Evolutionary conservation across 768 basidiomycete genomes (phyloP).

Genomic region (Mycena indigotica): DNA sequence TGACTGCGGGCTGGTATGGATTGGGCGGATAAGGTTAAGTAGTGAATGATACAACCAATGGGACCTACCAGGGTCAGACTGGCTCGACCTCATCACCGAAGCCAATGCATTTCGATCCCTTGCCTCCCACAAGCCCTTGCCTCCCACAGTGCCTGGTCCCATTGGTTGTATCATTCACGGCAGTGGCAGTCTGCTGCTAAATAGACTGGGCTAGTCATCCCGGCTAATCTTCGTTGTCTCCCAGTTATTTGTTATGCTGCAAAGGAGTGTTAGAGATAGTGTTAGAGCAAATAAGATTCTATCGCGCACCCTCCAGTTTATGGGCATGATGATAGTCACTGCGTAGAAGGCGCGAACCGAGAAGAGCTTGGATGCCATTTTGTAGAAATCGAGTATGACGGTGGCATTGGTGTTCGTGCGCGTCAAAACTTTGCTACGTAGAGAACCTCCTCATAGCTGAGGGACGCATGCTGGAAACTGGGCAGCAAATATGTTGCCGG

Average conservation of each 20-base stretch:
- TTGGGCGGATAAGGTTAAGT: constrained; percentile 86
- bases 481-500: no score
- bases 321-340: constrained; percentile 84
- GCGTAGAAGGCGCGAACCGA: constrained; percentile 84
- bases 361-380: constrained; percentile 93
- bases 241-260: constrained; percentile 74
- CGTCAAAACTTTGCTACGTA: no score
- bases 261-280: constrained; percentile 4
- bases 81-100: constrained; percentile 89
- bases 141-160: no score
- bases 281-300: neutral
- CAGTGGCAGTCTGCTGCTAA: constrained; percentile 19
- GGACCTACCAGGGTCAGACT: constrained; percentile 49
- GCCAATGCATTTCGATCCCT: constrained; percentile 87
- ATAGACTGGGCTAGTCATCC: constrained; percentile 48
- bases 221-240: constrained; percentile 55
- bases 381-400: constrained; percentile 94
- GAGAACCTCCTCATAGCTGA: no score
- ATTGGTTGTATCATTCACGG: constrained; percentile 30
- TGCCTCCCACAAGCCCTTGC: no score
- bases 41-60: constrained; percentile 32
- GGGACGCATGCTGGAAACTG: no score
- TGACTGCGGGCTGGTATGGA: constrained; percentile 92
- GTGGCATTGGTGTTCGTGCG: no score
- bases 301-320: constrained; percentile 82